Evolutionary conservation across 208 protist genomes (phyloP).

Genomic region (Naegleria fowleri): DNA sequence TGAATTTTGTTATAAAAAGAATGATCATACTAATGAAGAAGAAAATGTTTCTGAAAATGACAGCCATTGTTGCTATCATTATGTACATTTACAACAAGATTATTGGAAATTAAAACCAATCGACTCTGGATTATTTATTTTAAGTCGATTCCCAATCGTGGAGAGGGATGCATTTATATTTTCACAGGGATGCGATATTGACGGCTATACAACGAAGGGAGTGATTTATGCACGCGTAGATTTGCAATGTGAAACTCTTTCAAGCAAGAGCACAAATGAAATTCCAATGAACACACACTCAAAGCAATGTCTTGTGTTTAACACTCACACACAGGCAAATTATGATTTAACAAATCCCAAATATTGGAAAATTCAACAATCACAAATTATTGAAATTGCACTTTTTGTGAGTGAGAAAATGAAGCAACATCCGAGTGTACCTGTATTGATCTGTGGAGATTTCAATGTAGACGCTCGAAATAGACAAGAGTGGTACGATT

Average conservation of each 20-base stretch:
- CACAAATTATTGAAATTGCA: background rate
- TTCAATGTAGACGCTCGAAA: conserved; percentile 16
- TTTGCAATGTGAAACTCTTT: background rate
- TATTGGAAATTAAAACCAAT: background rate
- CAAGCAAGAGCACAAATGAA: background rate
- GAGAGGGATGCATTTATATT: background rate
- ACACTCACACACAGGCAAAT: background rate
- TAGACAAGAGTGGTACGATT: background rate
- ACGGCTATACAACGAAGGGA: background rate
- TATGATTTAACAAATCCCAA: background rate
- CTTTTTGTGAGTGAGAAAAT: background rate
- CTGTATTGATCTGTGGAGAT: background rate
- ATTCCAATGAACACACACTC: background rate
- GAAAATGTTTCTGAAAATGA: too few species aligned
- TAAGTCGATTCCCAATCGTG: background rate
- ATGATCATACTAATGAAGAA: background rate
- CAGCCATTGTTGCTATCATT: background rate
- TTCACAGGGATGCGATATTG: background rate
- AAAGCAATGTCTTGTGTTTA: background rate
- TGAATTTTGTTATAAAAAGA: too few species aligned
- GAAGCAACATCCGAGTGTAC: background rate
- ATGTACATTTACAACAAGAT: background rate
- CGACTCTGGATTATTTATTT: conserved; percentile 12
- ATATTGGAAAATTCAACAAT: background rate
- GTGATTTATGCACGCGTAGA: background rate